These are phyloP conservation scores for Coriaria nepalensis DNA, from an alignment of 306 rosid genomes.

Conservation along the genomic window DNA sequence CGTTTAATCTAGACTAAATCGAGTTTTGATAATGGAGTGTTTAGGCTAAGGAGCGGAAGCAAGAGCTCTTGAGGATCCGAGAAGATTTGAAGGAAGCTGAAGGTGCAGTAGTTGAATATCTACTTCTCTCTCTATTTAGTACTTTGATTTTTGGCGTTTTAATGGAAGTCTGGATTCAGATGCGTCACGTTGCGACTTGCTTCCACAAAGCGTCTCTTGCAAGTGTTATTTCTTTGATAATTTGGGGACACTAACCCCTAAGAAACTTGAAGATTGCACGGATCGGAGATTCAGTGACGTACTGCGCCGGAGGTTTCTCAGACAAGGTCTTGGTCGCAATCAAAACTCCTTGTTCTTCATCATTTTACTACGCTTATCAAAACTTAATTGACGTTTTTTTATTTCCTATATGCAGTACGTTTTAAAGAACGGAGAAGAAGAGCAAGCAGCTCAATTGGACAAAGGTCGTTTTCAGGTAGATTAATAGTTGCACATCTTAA, in stretches of 20 bases:
- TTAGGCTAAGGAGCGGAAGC: slow-evolving; percentile 88
- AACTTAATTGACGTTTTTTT: slow-evolving; percentile 1
- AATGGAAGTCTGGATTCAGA: slow-evolving; percentile 24
- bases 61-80: slow-evolving; percentile 55
- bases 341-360: background rate
- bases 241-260: slow-evolving; percentile 40
- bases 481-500: background rate
- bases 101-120: slow-evolving; percentile 39
- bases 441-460: slow-evolving; percentile 30
- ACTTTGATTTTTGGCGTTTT: background rate
- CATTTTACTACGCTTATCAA: background rate
- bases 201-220: slow-evolving; percentile 65
- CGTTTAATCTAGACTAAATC: background rate
- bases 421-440: slow-evolving; percentile 54
- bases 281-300: slow-evolving; percentile 60
- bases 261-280: slow-evolving; percentile 22
- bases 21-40: slow-evolving; percentile 7
- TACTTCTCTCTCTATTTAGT: slow-evolving; percentile 1
- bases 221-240: slow-evolving; percentile 76
- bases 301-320: slow-evolving; percentile 76
- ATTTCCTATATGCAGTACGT: slow-evolving; percentile 32
- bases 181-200: slow-evolving; percentile 50
- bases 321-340: slow-evolving; percentile 40
- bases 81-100: slow-evolving; percentile 64
- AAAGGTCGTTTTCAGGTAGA: slow-evolving; percentile 36